These are phyloP conservation scores for Pseudogymnoascus sp. DNA, from an alignment of 2,329 filamentous ascomycete species.

Conservation along the genomic window DNA sequence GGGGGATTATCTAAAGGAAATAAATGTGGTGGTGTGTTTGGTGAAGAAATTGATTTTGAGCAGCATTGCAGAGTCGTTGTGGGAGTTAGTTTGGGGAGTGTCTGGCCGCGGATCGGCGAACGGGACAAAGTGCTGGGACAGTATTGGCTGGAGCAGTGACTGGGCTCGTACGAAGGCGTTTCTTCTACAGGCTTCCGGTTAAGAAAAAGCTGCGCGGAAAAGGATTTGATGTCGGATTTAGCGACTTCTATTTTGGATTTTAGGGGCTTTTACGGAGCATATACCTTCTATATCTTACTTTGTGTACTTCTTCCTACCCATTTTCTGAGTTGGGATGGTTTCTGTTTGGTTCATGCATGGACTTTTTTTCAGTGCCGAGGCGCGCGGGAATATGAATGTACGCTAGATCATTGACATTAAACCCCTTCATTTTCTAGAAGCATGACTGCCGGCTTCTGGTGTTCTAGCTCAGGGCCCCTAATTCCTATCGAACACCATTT, in stretches of 20 bases:
- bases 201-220: background rate
- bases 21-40: background rate
- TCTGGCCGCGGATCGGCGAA: background rate
- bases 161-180: background rate
- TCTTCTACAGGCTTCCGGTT: background rate
- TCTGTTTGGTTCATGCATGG: background rate
- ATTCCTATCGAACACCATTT: background rate
- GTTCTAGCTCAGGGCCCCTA: background rate
- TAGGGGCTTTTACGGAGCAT: background rate
- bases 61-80: background rate
- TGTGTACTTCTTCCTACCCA: background rate
- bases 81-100: background rate
- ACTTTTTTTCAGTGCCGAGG: background rate
- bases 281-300: background rate
- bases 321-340: background rate
- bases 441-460: background rate
- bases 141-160: background rate
- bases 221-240: background rate
- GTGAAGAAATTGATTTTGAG: background rate
- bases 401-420: background rate
- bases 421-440: background rate
- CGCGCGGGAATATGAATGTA: background rate
- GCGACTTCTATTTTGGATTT: background rate
- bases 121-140: background rate
- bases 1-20: slow-evolving; percentile 25